Evolutionary conservation across 179 eudicot genomes (phyloP).

Genomic region (Drosera spatulata): DNA sequence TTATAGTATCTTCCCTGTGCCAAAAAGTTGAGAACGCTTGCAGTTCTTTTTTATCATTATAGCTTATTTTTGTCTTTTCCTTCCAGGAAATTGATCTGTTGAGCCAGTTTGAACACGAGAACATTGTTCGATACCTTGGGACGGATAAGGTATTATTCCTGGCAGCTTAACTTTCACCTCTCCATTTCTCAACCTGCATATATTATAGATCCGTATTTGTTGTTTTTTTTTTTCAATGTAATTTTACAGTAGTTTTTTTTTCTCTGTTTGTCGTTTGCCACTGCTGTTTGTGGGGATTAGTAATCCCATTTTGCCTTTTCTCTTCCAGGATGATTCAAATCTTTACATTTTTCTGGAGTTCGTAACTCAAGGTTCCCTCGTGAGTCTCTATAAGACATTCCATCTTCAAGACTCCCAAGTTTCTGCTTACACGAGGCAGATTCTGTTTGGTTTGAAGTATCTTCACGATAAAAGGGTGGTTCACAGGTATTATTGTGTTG

Average conservation of each 20-base stretch:
- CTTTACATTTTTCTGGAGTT: conserved; percentile 46
- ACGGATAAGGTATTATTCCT: conserved; percentile 51
- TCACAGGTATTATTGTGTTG: conserved; percentile 45
- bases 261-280: neutral
- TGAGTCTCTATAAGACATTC: conserved; percentile 50
- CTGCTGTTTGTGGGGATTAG: neutral
- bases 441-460: conserved; percentile 73
- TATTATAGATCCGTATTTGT: neutral
- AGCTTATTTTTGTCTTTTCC: conserved; percentile 1
- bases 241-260: neutral
- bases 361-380: conserved; percentile 51
- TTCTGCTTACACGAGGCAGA: conserved; percentile 84
- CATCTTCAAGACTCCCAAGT: conserved; percentile 67
- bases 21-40: too few relatives aligned
- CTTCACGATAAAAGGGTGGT: conserved; percentile 64
- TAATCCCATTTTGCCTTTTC: neutral
- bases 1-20: too few relatives aligned
- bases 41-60: neutral
- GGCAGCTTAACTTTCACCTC: neutral
- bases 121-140: conserved; percentile 21
- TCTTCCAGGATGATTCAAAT: conserved; percentile 49
- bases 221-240: neutral
- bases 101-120: conserved; percentile 60
- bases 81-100: conserved; percentile 67
- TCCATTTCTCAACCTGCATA: neutral